These are phyloP conservation scores for Trichoderma koningiopsis DNA, from an alignment of 2,329 filamentous ascomycete species.

Conservation along the genomic window DNA sequence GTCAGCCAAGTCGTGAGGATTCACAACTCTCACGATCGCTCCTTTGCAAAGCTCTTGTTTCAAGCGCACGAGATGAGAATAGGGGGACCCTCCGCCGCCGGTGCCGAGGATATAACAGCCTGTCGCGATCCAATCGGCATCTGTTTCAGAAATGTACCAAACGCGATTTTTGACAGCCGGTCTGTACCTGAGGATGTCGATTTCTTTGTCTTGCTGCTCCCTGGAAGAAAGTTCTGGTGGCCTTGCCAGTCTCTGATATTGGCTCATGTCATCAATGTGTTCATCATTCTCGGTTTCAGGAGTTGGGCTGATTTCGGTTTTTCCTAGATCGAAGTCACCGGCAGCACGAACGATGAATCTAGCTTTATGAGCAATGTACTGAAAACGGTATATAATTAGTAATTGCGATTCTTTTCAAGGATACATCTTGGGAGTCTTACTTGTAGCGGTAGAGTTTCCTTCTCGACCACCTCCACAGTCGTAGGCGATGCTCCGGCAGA, in stretches of 20 bases:
- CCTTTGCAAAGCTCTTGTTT: slow-evolving; percentile 54
- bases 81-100: slow-evolving; percentile 61
- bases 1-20: slow-evolving; percentile 52
- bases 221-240: neutral
- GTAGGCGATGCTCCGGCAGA: slow-evolving; percentile 48
- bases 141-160: slow-evolving; percentile 61
- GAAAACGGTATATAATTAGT: slow-evolving; percentile 4
- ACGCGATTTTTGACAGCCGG: slow-evolving; percentile 53
- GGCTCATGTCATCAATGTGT: slow-evolving; percentile 28
- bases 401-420: neutral
- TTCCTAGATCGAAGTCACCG: slow-evolving; percentile 55
- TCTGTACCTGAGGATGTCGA: slow-evolving; percentile 47
- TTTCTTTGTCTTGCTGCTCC: slow-evolving; percentile 28
- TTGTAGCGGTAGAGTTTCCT: slow-evolving; percentile 57
- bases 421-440: slow-evolving; percentile 33
- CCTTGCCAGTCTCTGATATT: slow-evolving; percentile 30
- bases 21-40: slow-evolving; percentile 54
- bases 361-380: slow-evolving; percentile 56
- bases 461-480: slow-evolving; percentile 53
- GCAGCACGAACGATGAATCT: slow-evolving; percentile 61
- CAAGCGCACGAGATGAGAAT: slow-evolving; percentile 53
- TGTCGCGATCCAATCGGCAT: slow-evolving; percentile 58
- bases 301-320: slow-evolving; percentile 12
- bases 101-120: slow-evolving; percentile 65
- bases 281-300: slow-evolving; percentile 14